Conservation (phyloP, 1,284 basidiomycete species). For the Rhodotorula sp. region DNA sequence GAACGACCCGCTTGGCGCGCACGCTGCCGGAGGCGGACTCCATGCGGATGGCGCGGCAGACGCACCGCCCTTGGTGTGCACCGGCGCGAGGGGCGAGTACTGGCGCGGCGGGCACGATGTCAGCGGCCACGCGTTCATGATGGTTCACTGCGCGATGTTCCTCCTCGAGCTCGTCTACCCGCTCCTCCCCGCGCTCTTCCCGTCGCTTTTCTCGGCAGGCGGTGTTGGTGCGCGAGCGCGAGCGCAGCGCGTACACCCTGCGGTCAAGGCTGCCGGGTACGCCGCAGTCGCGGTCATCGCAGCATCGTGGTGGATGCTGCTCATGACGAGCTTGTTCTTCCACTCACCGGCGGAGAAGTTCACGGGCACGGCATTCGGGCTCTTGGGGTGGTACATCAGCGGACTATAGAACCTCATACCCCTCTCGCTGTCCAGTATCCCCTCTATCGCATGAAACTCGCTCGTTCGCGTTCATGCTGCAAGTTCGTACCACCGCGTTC, state of each 20-base stretch:
- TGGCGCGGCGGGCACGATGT: conserved; percentile 82
- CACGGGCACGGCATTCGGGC: conserved; percentile 62
- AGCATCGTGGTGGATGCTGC: conserved; percentile 73
- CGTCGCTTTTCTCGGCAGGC: conserved; percentile 14
- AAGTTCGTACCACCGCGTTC: background rate
- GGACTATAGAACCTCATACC: conserved; percentile 7
- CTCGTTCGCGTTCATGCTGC: too few relatives aligned
- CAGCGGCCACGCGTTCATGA: conserved; percentile 89
- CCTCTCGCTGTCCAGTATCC: background rate
- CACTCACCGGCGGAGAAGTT: conserved; percentile 86
- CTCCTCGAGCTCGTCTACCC: conserved; percentile 37
- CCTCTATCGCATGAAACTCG: too few relatives aligned
- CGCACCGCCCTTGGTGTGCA: conserved; percentile 8
- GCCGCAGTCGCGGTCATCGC: conserved; percentile 60
- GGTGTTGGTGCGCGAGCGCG: conserved; percentile 12
- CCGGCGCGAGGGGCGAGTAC: conserved; percentile 37
- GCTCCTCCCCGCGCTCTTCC: conserved; percentile 46
- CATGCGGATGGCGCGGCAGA: background rate
- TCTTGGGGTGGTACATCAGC: conserved; percentile 35
- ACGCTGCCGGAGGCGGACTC: background rate
- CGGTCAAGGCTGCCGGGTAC: conserved; percentile 58
- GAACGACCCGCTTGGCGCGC: conserved; percentile 5
- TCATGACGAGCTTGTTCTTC: conserved; percentile 85
- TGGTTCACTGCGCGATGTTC: conserved; percentile 79
- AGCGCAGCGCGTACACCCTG: background rate